Percentiles rank a stretch among this genome's conserved stretches.
Conservation (phyloP, 2,329 filamentous ascomycete genomes). For the Penicillium sp. region DNA sequence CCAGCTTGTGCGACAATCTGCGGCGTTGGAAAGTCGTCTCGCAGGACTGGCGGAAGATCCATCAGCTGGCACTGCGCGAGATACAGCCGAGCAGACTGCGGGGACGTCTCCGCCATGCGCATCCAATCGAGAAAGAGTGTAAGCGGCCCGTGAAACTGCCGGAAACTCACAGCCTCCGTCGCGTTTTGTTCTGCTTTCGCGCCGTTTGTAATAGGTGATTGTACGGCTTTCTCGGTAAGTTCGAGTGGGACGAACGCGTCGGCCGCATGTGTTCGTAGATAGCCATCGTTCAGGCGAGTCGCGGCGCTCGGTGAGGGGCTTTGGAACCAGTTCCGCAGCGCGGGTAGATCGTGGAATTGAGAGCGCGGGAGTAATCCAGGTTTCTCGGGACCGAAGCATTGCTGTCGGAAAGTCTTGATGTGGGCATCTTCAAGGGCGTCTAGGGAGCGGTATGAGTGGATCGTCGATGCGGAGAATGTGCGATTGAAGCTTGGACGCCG, state of each 20-base stretch:
- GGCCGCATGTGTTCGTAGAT: constrained; percentile 48
- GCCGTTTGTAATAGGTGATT: constrained; percentile 3
- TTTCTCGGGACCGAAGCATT: constrained; percentile 54
- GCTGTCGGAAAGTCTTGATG: constrained; percentile 53
- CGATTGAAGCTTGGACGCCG: neutral
- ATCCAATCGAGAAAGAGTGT: constrained; percentile 63
- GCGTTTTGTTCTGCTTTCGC: neutral
- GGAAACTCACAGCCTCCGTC: constrained; percentile 35
- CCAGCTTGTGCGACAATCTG: constrained; percentile 63
- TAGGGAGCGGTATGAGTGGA: constrained; percentile 24
- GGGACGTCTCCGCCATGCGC: constrained; percentile 23
- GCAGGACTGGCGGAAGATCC: constrained; percentile 65
- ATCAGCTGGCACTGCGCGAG: constrained; percentile 78
- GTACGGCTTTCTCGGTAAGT: constrained; percentile 41
- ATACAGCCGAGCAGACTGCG: constrained; percentile 60
- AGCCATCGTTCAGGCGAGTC: constrained; percentile 40
- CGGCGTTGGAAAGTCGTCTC: constrained; percentile 68
- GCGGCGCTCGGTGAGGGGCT: constrained; percentile 32
- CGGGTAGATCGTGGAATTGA: constrained; percentile 52
- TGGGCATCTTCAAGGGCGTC: constrained; percentile 33
- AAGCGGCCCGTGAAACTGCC: constrained; percentile 54
- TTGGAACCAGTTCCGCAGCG: constrained; percentile 61
- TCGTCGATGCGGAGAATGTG: constrained; percentile 8
- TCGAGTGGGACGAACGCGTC: constrained; percentile 61
- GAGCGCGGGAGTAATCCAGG: constrained; percentile 55